Percentiles rank a stretch among this genome's conserved stretches.
phyloP scores from a whole-genome alignment of 1,284 basidiomycete genomes.

The Vanrija humicola region DNA sequence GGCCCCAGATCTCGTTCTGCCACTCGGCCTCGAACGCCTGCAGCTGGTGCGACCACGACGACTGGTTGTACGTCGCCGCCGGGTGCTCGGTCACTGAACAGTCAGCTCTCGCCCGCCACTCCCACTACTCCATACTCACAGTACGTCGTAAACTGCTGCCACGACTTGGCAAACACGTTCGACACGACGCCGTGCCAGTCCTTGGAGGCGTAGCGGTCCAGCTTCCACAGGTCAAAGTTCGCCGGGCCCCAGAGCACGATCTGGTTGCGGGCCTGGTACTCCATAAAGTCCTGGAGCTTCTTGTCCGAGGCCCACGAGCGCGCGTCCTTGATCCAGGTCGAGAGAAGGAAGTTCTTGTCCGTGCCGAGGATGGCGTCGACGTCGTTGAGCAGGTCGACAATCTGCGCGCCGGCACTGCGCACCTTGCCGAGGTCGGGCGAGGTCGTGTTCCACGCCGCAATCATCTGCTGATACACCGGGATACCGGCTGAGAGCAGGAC shows the following conservation, averaged over 20 bases:
- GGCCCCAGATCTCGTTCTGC: slow-evolving; percentile 36
- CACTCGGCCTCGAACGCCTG: slow-evolving; percentile 46
- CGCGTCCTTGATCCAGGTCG: slow-evolving; percentile 50
- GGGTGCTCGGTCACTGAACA: too few relatives aligned
- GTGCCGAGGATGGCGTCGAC: slow-evolving; percentile 49
- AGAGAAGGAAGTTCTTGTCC: slow-evolving; percentile 47
- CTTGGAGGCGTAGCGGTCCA: slow-evolving; percentile 50
- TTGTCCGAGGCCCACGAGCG: slow-evolving; percentile 39
- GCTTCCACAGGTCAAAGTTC: slow-evolving; percentile 41
- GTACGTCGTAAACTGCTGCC: slow-evolving; percentile 49
- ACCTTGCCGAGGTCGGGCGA: background rate
- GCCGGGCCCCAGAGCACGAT: slow-evolving; percentile 54
- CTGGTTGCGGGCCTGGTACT: slow-evolving; percentile 53
- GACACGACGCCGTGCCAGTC: slow-evolving; percentile 52
- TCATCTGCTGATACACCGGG: slow-evolving; percentile 33
- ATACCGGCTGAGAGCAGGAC: slow-evolving; percentile 51
- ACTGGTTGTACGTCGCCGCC: background rate
- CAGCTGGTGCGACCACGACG: slow-evolving; percentile 29
- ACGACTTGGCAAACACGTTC: slow-evolving; percentile 48
- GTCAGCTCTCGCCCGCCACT: too few relatives aligned
- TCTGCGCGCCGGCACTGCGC: background rate
- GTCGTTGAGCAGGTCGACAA: slow-evolving; percentile 45
- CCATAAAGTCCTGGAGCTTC: slow-evolving; percentile 22
- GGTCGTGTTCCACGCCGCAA: slow-evolving; percentile 3
- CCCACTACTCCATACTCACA: too few relatives aligned